These are phyloP conservation scores for Candida pseudofarinosa DNA, from an alignment of 805 yeast species.

Conservation along the genomic window DNA sequence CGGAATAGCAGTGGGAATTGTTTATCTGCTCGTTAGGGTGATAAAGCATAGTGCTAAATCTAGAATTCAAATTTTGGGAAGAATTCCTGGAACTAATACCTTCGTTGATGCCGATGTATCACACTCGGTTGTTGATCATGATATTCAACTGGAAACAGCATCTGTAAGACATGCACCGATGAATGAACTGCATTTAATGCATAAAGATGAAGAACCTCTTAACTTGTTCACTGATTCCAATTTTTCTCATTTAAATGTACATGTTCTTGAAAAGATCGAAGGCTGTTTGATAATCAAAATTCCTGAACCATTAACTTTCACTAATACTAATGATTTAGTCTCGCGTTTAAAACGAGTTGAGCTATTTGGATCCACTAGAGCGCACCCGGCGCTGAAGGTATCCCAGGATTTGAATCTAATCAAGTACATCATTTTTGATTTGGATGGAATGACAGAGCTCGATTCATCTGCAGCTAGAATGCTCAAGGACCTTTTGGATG, in stretches of 20 bases:
- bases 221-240: slow-evolving; percentile 34
- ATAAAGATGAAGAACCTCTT: slow-evolving; percentile 14
- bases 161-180: not conserved
- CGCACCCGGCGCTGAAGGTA: slow-evolving; percentile 40
- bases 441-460: slow-evolving; percentile 38
- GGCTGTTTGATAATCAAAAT: slow-evolving; percentile 41
- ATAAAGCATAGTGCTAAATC: slow-evolving; percentile 40
- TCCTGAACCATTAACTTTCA: slow-evolving; percentile 43
- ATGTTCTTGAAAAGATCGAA: slow-evolving; percentile 39
- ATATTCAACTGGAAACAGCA: not conserved
- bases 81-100: slow-evolving; percentile 37
- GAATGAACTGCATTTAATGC: slow-evolving; percentile 1
- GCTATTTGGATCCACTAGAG: slow-evolving; percentile 39
- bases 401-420: slow-evolving; percentile 36
- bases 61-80: slow-evolving; percentile 42
- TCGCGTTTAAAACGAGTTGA: slow-evolving; percentile 37
- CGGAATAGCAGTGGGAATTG: slow-evolving; percentile 85
- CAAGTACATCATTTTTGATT: slow-evolving; percentile 36
- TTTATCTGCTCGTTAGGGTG: slow-evolving; percentile 74
- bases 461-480: slow-evolving; percentile 43
- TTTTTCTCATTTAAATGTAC: slow-evolving; percentile 31
- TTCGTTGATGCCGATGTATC: slow-evolving; percentile 39
- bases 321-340: slow-evolving; percentile 37
- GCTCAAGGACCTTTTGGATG: slow-evolving; percentile 22
- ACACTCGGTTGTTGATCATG: not conserved